Evolutionary conservation across 129 eudicot genomes (phyloP), one percentile per base, ranked within the genome.

Genomic region (Oenanthe sinensis): DNA sequence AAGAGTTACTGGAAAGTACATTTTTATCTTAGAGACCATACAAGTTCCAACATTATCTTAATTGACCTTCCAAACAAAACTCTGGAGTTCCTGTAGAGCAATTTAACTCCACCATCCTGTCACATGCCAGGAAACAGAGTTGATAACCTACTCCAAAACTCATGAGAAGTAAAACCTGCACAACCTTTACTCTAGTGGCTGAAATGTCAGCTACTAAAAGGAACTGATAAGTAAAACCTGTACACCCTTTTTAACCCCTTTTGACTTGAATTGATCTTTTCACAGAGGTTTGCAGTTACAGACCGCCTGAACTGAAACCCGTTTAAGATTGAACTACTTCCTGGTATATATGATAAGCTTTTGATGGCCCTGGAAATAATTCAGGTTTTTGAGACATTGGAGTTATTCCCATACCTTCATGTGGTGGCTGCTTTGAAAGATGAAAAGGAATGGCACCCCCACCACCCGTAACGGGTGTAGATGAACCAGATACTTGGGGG

Each of bases 401-500:
- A 50, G 30, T 76, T 20, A 47, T 19, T 44, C 52, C 81, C 28
- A 60, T 47, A 69, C 75, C 80, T 19, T 88, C 92, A 39, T 63
- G 85, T 5, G 67, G 12, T n/a, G 85, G 76, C n/a, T 46, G 82
- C 82, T 77, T 84, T 49, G 44, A 84, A 49, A 82, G 60, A 77
- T 80, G 85, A 39, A 70, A 68, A 6, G 92, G 84, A 65, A 78
- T 43, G 71, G 86, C 77, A 58, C 89, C 93, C 75, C 50, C 39
- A 58, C 86, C 85, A 75, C 87, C 86, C 5, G 82, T 78, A 68
- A 76, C 65, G 74, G 92, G 87, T 77, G 89, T 88, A 47, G 92
- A 86, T 63, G 93, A 82, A 20, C 89, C 87, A 5, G 92, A 86
- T 54, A 78, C 63, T 24, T 63, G 87, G 30, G 91, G 87, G 82